Base-by-base conservation (phyloP, 2,329 filamentous ascomycete species). In the Paraconiothyrium brasiliense region DNA sequence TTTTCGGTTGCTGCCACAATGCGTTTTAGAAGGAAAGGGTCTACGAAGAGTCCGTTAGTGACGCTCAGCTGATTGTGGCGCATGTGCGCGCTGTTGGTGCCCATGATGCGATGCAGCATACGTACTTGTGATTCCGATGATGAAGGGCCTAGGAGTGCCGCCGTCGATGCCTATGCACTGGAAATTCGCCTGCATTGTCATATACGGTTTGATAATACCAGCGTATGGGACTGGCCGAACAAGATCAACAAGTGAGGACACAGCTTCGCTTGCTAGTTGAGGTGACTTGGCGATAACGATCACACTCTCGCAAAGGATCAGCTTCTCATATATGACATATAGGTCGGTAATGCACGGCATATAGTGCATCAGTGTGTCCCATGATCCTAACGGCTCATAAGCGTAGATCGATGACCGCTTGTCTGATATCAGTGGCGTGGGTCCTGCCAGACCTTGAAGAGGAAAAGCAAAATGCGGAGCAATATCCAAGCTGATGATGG, bases 101-200 rank as follows among this genome's bases (percentile, higher is more conserved):
- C 27, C 20, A 41, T 8, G 4, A 13, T 16, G 7, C n/a, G 14
- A 30, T 14, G 3, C 30, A 11, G 24, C n/a, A 43, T 43, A 43
- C 50, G 35, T 55, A 55, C 52, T 80, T 6, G 79, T 81, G 61
- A 80, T 77, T 35, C 79, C 79, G 51, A 80, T 69, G 6, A 80
- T 69, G 65, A 80, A 80, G 10, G 75, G 72, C 14, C 74, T 67
- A 0, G 78, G 77, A 11, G 76, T 76, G 2, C 77, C 78, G 16
- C 78, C 76, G 51, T 80, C 77, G 54, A 79, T 74, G 44, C 78
- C 78, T 8, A 78, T 78, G 51, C 71, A 71, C n/a, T 72, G 70
- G 62, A 80, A 80, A 32, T 80, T 78, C 11, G 78, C 77, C 65
- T 81, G 79, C 79, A 81, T 81, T 39, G 78, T 80, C 69, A 80